Evolutionary conservation across 2,329 filamentous ascomycete species (phyloP).

Genomic region (Cadophora sp.): DNA sequence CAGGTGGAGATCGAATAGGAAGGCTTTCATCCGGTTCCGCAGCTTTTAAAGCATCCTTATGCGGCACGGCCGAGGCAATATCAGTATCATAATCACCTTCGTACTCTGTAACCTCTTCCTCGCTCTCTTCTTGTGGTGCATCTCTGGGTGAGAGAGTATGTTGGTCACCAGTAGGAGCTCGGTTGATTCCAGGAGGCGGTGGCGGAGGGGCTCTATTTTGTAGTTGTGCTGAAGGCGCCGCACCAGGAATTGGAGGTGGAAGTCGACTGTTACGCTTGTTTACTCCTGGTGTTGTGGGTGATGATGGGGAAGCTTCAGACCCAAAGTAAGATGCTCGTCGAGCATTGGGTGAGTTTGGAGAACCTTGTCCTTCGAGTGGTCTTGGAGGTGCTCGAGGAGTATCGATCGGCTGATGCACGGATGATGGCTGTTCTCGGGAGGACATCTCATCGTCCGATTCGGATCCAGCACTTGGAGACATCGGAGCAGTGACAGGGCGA

Average conservation of each 20-base stretch:
- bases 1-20: slow-evolving; percentile 56
- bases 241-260: slow-evolving; percentile 65
- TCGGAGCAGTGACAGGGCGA: slow-evolving; percentile 65
- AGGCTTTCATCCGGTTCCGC: slow-evolving; percentile 80
- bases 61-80: slow-evolving; percentile 90
- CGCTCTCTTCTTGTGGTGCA: slow-evolving; percentile 63
- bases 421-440: slow-evolving; percentile 53
- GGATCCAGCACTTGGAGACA: slow-evolving; percentile 78
- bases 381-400: slow-evolving; percentile 55
- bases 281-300: slow-evolving; percentile 49
- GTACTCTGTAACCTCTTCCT: slow-evolving; percentile 88
- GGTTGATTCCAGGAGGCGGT: slow-evolving; percentile 64
- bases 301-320: slow-evolving; percentile 40
- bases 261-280: slow-evolving; percentile 63
- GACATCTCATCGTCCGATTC: slow-evolving; percentile 90
- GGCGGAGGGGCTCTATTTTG: slow-evolving; percentile 71
- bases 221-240: slow-evolving; percentile 51
- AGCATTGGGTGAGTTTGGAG: slow-evolving; percentile 53
- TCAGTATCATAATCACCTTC: slow-evolving; percentile 98
- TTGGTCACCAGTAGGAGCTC: slow-evolving; percentile 65
- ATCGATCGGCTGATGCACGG: slow-evolving; percentile 48
- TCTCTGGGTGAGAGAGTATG: slow-evolving; percentile 52
- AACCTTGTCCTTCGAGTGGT: slow-evolving; percentile 46
- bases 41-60: slow-evolving; percentile 90
- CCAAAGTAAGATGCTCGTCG: slow-evolving; percentile 46